A percentile compares a stretch with the other conserved stretches of the same genome.
Conservation (phyloP, 306 rosid genomes). For the Gillenia trifoliata region DNA sequence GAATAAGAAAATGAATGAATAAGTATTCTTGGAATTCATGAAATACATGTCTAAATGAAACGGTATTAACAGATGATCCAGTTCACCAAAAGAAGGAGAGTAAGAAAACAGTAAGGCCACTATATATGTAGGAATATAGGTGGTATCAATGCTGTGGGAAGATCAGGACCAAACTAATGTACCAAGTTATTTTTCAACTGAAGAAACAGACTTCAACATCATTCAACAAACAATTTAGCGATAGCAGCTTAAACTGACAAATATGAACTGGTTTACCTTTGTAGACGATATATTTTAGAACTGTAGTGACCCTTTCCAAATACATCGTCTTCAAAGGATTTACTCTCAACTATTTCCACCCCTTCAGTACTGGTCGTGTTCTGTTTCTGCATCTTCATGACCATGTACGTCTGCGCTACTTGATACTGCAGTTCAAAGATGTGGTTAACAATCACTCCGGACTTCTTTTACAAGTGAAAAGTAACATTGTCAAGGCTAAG, state of each 20-base stretch:
- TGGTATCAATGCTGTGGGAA: neutral
- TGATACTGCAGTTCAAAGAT: constrained; percentile 28
- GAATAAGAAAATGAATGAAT: constrained; percentile 5
- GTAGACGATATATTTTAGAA: constrained; percentile 36
- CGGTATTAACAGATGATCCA: neutral
- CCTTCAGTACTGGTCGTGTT: constrained; percentile 36
- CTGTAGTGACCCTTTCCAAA: constrained; percentile 42
- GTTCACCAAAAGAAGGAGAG: neutral
- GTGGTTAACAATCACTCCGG: neutral
- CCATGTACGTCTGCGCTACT: constrained; percentile 40
- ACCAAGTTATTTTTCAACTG: neutral
- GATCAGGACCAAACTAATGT: neutral
- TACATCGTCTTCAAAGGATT: constrained; percentile 33
- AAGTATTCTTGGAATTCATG: neutral
- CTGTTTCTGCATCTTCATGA: constrained; percentile 45
- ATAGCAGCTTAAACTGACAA: neutral
- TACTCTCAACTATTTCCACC: constrained; percentile 35
- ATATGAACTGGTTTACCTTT: constrained; percentile 26
- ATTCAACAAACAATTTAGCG: neutral
- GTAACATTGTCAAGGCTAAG: too few relatives aligned
- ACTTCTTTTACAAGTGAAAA: neutral
- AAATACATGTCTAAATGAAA: neutral
- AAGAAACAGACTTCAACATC: neutral
- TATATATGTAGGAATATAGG: neutral
- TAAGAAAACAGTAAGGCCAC: neutral